Base-by-base conservation (phyloP, 805 yeast genomes). In the Candida golubevii region DNA sequence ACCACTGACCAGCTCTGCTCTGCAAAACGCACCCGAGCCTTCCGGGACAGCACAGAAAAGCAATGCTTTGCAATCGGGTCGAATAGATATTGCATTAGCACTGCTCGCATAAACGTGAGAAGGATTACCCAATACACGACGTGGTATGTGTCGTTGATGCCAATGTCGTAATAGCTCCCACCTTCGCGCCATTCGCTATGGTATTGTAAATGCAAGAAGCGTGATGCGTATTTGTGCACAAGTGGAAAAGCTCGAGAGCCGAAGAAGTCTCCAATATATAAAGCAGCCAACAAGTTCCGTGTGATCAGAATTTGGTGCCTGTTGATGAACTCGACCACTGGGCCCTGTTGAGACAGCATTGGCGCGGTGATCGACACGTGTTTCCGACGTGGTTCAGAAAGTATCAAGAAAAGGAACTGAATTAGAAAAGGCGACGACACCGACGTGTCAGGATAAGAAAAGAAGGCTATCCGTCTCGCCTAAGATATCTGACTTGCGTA, bases 1-100 rank as follows among this genome's bases (percentile, higher is more conserved):
- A 78, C 55, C 13, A 79, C 60, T 30, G 78, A 70, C 96, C 96
- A 89, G 40, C 88, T 82, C 69, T 88, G 97, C 64, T 88, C 97
- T 45, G 88, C 85, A 59, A 86, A 88, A 46, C 96, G 75, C 44
- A 77, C 77, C 18, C 72, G 67, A 0, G 83, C 77, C 54, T 80
- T 82, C 12, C 60, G 61, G 2, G 73, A 64, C 33, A 62, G 62
- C 39, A 85, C 79, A 23, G 76, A 67, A 38, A 69, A 59, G 8
- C 42, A 45, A 38, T 41, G 45, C 8, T 51, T 52, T 2, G 88
- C 88, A 38, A 81, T 56, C 14, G 90, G 88, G 42, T 67, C 71
- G 39, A 85, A 72, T 8, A 78, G 51, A 50, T 66, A 76, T 41
- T 74, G 72, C 82, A 87, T 83, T 31, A 78, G 52, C n/a, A 74